Base-by-base conservation (phyloP, 441 rosid species). In the Sinapis alba region DNA sequence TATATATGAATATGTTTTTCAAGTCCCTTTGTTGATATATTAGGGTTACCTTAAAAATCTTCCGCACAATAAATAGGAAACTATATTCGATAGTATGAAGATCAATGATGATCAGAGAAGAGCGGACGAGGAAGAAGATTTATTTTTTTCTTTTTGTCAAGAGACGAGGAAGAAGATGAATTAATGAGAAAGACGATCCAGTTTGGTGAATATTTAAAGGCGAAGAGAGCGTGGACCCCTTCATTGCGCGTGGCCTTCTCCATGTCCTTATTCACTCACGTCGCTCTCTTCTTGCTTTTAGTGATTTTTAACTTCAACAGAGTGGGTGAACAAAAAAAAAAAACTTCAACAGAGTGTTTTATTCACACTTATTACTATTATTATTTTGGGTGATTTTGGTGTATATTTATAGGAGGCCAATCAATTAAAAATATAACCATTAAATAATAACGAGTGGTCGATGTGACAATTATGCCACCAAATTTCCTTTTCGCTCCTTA, bases 211-310 rank as follows among this genome's bases (percentile, higher is more conserved):
- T 75, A 60, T n/a, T n/a, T 28, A 28, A 28, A 28, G 32, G 32
- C 26, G 26, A 63, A 63, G 66, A 68, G 69, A 15, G 60, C 68
- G 77, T 78, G 81, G 81, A 62, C 77, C 77, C 51, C 70, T 78
- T 63, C 54, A 72, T 61, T 72, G 77, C 77, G 77, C 77, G 72
- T 78, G 74, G 81, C 73, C 62, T 73, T 72, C 64, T 23, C 64
- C 73, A 61, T 72, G 81, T 53, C 77, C 69, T 45, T 34, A 60
- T 61, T 78, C 43, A 63, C 53, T 18, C 57, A 66, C 64, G 60
- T 71, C 73, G 72, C 36, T 54, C 43, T 72, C 71, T 10, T 64
- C 26, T 54, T 53, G 0, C 23, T 26, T 69, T 68, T 75, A 11
- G 26, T 65, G 1, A 7, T 56, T 64, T 24, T 1, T 47, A 41